These are phyloP conservation scores for Dactylellina sp. DNA, from an alignment of 2,329 filamentous ascomycete species.

Conservation along the genomic window DNA sequence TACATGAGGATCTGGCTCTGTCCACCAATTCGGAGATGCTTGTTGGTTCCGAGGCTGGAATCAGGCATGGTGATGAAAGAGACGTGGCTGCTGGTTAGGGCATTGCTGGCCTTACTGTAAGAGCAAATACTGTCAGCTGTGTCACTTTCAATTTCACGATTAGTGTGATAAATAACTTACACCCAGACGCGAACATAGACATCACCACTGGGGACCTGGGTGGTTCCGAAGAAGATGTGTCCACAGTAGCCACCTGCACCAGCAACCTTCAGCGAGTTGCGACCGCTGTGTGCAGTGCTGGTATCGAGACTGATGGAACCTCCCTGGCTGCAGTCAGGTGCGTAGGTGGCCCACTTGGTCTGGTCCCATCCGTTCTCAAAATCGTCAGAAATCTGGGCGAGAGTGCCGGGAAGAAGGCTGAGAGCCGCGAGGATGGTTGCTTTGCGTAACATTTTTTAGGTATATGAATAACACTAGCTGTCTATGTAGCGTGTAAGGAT, in stretches of 20 bases:
- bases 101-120: conserved; percentile 69
- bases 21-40: conserved; percentile 73
- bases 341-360: conserved; percentile 71
- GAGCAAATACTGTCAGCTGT: conserved; percentile 57
- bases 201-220: conserved; percentile 69
- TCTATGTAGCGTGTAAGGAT: conserved; percentile 24
- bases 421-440: conserved; percentile 65
- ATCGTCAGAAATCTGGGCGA: conserved; percentile 69
- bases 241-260: conserved; percentile 70
- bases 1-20: conserved; percentile 74
- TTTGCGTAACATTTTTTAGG: conserved; percentile 65
- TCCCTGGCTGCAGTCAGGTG: conserved; percentile 72
- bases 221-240: conserved; percentile 73
- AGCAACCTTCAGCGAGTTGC: conserved; percentile 69
- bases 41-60: conserved; percentile 69
- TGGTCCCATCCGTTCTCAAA: conserved; percentile 73
- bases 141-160: conserved; percentile 17
- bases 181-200: conserved; percentile 71
- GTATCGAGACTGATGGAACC: conserved; percentile 71
- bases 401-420: conserved; percentile 64
- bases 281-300: conserved; percentile 70
- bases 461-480: conserved; percentile 30
- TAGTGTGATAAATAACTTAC: conserved; percentile 65
- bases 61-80: conserved; percentile 75
- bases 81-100: conserved; percentile 72